These are phyloP conservation scores for Euryodendron excelsum DNA, from an alignment of 148 eudicot genomes.

Conservation along the genomic window DNA sequence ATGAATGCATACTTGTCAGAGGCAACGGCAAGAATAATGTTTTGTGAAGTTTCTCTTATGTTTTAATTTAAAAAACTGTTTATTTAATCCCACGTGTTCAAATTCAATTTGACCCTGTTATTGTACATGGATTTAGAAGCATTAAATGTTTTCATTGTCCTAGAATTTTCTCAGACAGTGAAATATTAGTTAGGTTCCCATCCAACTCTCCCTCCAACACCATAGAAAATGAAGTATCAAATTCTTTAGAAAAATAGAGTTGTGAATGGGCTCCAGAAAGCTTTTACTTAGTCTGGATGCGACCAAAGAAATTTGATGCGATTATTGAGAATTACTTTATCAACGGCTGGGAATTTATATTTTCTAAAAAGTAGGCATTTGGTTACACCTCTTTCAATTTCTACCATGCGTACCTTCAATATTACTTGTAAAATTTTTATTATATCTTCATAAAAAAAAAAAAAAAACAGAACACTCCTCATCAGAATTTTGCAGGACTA, in stretches of 20 bases:
- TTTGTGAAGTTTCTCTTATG: neutral
- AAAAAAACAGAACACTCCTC: too few relatives aligned
- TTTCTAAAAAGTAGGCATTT: neutral
- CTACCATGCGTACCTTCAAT: too few relatives aligned
- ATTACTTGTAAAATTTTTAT: too few relatives aligned
- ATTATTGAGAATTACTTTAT: neutral
- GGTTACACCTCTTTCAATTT: too few relatives aligned
- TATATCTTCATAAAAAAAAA: too few relatives aligned
- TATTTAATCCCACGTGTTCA: neutral
- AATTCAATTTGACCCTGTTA: neutral
- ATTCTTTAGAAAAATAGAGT: neutral
- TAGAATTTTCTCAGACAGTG: neutral
- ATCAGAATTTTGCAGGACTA: too few relatives aligned
- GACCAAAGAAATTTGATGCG: neutral
- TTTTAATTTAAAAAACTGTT: neutral
- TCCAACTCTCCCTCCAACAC: neutral
- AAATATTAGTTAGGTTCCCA: neutral
- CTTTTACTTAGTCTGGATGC: neutral
- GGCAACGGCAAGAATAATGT: neutral
- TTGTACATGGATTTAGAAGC: neutral
- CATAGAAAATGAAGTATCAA: neutral
- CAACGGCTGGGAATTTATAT: neutral
- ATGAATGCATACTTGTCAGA: neutral
- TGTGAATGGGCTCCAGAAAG: slow-evolving; percentile 5
- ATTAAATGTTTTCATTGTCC: neutral